These are phyloP conservation scores for Syzygium grande DNA, from an alignment of 345 rosid species.

Conservation along the genomic window DNA sequence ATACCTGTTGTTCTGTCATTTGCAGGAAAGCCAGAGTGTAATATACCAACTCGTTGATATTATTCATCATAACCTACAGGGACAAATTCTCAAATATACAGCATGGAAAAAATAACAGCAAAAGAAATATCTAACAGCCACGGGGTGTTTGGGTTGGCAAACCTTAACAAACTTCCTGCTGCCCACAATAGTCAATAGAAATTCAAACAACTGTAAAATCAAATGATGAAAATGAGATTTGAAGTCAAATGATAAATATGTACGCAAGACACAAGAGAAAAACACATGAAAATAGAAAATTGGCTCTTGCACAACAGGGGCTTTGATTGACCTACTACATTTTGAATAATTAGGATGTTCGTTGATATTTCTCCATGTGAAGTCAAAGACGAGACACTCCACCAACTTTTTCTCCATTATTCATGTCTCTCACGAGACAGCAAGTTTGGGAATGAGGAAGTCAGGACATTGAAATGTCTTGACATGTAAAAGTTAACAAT, in stretches of 20 bases:
- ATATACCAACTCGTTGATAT: slow-evolving; percentile 69
- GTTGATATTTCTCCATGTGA: neutral
- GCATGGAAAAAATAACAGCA: neutral
- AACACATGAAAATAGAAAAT: neutral
- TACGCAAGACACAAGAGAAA: neutral
- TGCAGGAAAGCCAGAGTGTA: slow-evolving; percentile 77
- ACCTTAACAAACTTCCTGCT: slow-evolving; percentile 66
- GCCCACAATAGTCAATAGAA: slow-evolving; percentile 74
- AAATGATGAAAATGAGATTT: slow-evolving; percentile 6
- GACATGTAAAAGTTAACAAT: neutral
- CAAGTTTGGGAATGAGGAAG: neutral
- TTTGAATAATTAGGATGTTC: neutral
- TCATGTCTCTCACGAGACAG: neutral
- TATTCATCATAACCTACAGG: slow-evolving; percentile 45
- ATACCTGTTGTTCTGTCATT: slow-evolving; percentile 84
- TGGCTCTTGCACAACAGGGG: neutral
- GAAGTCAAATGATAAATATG: slow-evolving; percentile 1
- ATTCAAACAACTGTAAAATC: slow-evolving; percentile 71
- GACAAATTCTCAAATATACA: neutral
- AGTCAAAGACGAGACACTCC: neutral
- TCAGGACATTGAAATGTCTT: neutral
- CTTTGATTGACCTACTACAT: neutral
- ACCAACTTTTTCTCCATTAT: neutral
- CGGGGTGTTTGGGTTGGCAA: slow-evolving; percentile 2
- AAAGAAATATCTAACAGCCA: neutral